A percentile compares a stretch with the other conserved stretches of the same genome.
These are phyloP conservation scores for Rhodotorula toruloides DNA, from an alignment of 768 basidiomycete species.

Conservation along the genomic window DNA sequence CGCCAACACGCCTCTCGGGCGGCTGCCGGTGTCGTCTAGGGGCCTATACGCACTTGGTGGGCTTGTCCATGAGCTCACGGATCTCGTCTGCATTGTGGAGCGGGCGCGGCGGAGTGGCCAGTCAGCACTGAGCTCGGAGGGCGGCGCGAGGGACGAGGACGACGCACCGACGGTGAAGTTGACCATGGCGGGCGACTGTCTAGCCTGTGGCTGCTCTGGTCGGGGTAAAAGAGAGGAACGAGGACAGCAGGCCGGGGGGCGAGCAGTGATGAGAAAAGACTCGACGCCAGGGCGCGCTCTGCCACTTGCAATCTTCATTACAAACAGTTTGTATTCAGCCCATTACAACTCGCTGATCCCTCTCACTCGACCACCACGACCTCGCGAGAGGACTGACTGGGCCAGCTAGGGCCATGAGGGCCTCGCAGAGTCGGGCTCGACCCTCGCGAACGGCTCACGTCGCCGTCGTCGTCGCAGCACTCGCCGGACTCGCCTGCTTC, in stretches of 20 bases:
- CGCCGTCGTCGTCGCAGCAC: not conserved
- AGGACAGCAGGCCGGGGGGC: conserved; percentile 2
- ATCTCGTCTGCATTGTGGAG: conserved; percentile 45
- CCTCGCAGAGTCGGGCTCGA: not conserved
- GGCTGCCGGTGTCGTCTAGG: not conserved
- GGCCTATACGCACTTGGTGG: conserved; percentile 24
- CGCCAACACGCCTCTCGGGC: not conserved
- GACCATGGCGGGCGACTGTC: conserved; percentile 19
- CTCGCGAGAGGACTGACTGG: no score
- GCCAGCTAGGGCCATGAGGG: no score
- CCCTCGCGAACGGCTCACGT: not conserved
- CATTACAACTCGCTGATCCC: no score
- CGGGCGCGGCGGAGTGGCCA: not conserved
- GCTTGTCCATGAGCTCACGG: conserved; percentile 46
- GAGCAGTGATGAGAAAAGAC: not conserved
- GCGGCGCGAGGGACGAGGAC: not conserved
- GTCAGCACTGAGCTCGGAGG: not conserved
- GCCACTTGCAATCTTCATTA: no score
- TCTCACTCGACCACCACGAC: no score
- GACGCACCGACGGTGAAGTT: conserved; percentile 38
- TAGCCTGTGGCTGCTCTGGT: not conserved
- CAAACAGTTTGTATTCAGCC: no score
- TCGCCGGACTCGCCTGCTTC: conserved; percentile 14
- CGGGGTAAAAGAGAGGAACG: not conserved
- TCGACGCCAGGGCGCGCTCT: no score